Conservation (phyloP, 768 basidiomycete genomes). For the Hydnum rufescens region DNA sequence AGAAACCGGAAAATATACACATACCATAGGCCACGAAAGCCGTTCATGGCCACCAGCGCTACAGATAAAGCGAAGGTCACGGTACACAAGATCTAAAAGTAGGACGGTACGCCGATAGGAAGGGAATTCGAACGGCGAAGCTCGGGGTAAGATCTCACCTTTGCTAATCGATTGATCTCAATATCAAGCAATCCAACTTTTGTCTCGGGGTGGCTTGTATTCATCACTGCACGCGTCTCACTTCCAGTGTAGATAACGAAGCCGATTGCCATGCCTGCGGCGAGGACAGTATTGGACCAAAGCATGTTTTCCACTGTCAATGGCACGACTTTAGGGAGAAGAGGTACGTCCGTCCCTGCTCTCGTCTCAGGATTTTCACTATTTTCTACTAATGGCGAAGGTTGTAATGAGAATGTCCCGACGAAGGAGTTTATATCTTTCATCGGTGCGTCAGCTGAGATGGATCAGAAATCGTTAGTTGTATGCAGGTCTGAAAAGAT, state of each 20-base stretch:
- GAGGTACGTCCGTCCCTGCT: conserved; percentile 24
- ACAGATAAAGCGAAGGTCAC: conserved; percentile 87
- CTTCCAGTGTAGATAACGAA: conserved; percentile 87
- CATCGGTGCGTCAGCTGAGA: conserved; percentile 88
- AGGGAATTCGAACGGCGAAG: conserved; percentile 3
- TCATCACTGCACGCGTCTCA: conserved; percentile 96
- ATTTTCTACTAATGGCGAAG: too few species aligned
- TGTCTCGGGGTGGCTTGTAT: conserved; percentile 90
- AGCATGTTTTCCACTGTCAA: conserved; percentile 90
- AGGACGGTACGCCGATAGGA: background rate
- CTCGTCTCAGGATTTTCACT: conserved; percentile 8
- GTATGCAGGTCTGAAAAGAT: too few species aligned
- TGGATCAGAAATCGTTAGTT: too few species aligned
- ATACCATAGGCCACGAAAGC: conserved; percentile 90
- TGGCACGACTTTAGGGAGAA: conserved; percentile 43
- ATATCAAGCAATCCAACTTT: conserved; percentile 83
- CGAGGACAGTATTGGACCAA: conserved; percentile 95
- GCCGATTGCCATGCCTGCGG: conserved; percentile 82
- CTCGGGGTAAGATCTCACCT: conserved; percentile 28
- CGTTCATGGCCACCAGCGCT: conserved; percentile 84
- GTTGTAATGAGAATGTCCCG: conserved; percentile 58
- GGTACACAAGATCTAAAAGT: conserved; percentile 63
- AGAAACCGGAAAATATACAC: conserved; percentile 93
- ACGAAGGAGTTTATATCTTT: conserved; percentile 95
- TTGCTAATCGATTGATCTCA: conserved; percentile 89